Conservation (phyloP, 2,329 filamentous ascomycete genomes). For the Leptodontidium sp. region DNA sequence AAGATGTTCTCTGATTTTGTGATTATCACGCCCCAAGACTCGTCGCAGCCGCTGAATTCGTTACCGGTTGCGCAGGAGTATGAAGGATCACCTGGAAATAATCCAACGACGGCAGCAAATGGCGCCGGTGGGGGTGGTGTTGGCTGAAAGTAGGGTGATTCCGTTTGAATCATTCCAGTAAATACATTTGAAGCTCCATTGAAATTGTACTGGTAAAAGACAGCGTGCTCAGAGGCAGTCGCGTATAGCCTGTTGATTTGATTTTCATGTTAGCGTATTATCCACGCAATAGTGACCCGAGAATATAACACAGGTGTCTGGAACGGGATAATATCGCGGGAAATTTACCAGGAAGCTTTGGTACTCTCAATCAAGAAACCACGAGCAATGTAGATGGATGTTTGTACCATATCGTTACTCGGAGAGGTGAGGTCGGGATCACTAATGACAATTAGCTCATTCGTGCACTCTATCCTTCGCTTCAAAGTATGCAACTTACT, state of each 20-base stretch:
- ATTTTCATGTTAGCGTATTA: too few relatives aligned
- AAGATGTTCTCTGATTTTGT: slow-evolving; percentile 37
- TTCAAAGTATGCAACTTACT: too few relatives aligned
- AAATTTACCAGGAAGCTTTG: not conserved
- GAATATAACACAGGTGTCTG: too few relatives aligned
- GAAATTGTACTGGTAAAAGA: slow-evolving; percentile 74
- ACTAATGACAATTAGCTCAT: too few relatives aligned
- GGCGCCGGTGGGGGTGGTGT: slow-evolving; percentile 16
- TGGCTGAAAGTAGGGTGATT: slow-evolving; percentile 76
- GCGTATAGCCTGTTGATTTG: slow-evolving; percentile 57
- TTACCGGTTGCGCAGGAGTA: slow-evolving; percentile 28
- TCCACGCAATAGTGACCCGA: too few relatives aligned
- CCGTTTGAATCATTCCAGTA: slow-evolving; percentile 71
- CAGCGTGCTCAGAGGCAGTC: slow-evolving; percentile 70
- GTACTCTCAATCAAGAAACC: slow-evolving; percentile 33
- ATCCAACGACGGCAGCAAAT: slow-evolving; percentile 18
- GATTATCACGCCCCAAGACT: slow-evolving; percentile 42
- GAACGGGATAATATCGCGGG: too few relatives aligned
- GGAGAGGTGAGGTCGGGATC: too few relatives aligned
- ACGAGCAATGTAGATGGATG: not conserved
- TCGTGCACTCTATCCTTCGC: too few relatives aligned
- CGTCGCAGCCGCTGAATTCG: slow-evolving; percentile 33
- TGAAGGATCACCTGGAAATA: slow-evolving; percentile 31
- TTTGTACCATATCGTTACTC: too few relatives aligned
- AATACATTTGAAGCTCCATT: slow-evolving; percentile 65